These are phyloP conservation scores for Hygrocybe punicea DNA, from an alignment of 768 basidiomycete species.

Conservation along the genomic window DNA sequence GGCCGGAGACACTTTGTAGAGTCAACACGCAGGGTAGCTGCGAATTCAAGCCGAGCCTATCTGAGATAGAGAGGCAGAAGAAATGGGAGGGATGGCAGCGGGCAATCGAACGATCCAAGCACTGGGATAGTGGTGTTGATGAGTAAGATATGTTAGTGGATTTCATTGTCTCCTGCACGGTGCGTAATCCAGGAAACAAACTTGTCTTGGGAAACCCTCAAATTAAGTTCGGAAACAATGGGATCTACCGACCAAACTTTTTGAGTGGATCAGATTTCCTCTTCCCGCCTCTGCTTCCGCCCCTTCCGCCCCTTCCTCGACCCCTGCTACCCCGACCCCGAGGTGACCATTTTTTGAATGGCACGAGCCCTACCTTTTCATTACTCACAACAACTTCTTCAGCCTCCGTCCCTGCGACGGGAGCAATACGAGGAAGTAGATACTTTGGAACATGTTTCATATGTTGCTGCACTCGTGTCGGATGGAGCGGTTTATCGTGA, in stretches of 20 bases:
- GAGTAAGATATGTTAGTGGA: background rate
- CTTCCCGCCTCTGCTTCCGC: constrained; percentile 50
- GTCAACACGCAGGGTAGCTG: constrained; percentile 84
- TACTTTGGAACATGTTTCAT: constrained; percentile 97
- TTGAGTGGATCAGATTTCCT: constrained; percentile 82
- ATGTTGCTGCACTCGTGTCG: constrained; percentile 84
- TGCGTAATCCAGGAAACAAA: no score
- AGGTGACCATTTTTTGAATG: constrained; percentile 61
- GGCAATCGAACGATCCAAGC: constrained; percentile 78
- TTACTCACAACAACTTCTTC: constrained; percentile 25
- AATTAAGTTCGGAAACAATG: background rate
- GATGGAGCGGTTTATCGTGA: constrained; percentile 93
- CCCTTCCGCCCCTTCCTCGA: constrained; percentile 47
- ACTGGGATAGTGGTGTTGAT: constrained; percentile 64
- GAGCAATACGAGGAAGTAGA: constrained; percentile 76
- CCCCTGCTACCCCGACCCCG: constrained; percentile 55
- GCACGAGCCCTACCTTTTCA: constrained; percentile 56
- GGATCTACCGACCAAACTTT: constrained; percentile 53
- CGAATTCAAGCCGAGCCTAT: constrained; percentile 59
- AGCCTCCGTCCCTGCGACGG: constrained; percentile 45
- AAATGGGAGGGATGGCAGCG: constrained; percentile 83
- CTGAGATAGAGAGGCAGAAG: constrained; percentile 52
- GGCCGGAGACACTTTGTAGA: constrained; percentile 76
- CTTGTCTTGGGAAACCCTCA: no score
- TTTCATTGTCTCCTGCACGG: no score